Base-by-base conservation (phyloP, 116 monocot genomes). In the Iris pallida region DNA sequence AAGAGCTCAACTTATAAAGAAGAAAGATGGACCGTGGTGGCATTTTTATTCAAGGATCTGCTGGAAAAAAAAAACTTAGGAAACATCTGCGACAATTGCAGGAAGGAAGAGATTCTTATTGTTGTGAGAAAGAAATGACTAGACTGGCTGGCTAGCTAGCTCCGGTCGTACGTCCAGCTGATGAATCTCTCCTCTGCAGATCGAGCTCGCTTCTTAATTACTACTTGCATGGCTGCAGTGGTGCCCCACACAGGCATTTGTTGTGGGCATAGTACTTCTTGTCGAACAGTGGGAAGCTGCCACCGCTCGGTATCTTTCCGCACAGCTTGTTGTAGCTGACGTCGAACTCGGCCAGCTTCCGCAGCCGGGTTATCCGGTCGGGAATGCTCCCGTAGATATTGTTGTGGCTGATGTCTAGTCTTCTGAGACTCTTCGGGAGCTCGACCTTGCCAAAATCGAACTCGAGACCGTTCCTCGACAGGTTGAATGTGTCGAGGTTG, bases 201-300 rank as follows among this genome's bases (percentile, higher is more conserved):
- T 30, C 30, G n/a, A n/a, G n/a, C 30, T 0, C 0, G 30, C 30
- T 30, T 30, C 30, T 30, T 30, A n/a, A n/a, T n/a, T n/a, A n/a
- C n/a, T 3, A 1, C 30, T 30, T 30, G 30, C 30, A 30, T 2
- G 30, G 30, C 61, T 41, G 19, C 49, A 51, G 49, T 12, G 61
- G 61, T 42, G 61, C 9, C 42, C 61, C 61, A 61, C 61, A 61
- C 11, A 61, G 61, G n/a, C 61, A 61, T 41, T 61, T 42, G 8
- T 42, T 61, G 42, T 61, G 0, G 12, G 30, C 61, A 9, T 40
- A 61, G 14, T 5, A 12, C 4, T 12, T 12, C 40, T 4, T 4
- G 2, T 41, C 60, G 6, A 61, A 42, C 13, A 13, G 20, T 9
- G 6, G 30, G 42, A 42, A 61, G 12, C 43, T 4, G 11, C 61